phyloP scores from a whole-genome alignment of 1,139 yeast species.

The Nakaseomyces uthaithaninus region DNA sequence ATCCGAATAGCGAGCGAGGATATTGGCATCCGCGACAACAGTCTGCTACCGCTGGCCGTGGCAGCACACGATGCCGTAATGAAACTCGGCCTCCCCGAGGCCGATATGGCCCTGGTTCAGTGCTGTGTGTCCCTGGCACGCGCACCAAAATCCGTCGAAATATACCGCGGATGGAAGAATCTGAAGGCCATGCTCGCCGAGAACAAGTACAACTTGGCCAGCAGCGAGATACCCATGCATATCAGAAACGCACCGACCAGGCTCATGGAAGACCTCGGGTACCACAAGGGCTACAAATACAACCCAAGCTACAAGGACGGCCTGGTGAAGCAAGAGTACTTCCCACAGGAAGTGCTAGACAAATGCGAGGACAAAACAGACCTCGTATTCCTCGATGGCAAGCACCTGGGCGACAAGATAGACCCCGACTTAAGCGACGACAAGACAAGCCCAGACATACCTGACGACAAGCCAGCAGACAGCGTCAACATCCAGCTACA shows the following conservation, averaged over 20 bases:
- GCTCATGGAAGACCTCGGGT: slow-evolving; percentile 82
- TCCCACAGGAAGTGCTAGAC: slow-evolving; percentile 46
- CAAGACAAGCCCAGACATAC: too few relatives aligned
- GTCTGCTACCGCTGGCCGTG: slow-evolving; percentile 78
- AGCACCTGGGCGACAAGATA: slow-evolving; percentile 37
- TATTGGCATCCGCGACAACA: slow-evolving; percentile 72
- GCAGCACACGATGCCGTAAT: slow-evolving; percentile 82
- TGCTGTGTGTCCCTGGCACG: slow-evolving; percentile 82
- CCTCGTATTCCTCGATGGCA: slow-evolving; percentile 33
- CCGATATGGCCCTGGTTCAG: slow-evolving; percentile 82
- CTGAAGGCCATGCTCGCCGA: slow-evolving; percentile 52
- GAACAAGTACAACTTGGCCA: slow-evolving; percentile 53
- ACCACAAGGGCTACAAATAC: slow-evolving; percentile 76
- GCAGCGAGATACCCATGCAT: slow-evolving; percentile 67
- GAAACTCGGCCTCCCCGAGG: slow-evolving; percentile 95
- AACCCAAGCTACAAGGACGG: slow-evolving; percentile 77
- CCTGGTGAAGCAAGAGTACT: slow-evolving; percentile 57
- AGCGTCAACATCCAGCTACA: too few relatives aligned
- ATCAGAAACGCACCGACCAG: slow-evolving; percentile 89
- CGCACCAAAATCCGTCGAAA: slow-evolving; percentile 78
- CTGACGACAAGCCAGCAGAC: too few relatives aligned
- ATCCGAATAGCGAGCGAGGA: slow-evolving; percentile 90
- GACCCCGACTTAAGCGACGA: slow-evolving; percentile 31
- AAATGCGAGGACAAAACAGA: slow-evolving; percentile 21
- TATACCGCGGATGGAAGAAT: slow-evolving; percentile 67